Evolutionary conservation across 768 basidiomycete species (phyloP), one percentile per base, ranked within the genome.

Genomic region (Rhodotorula kratochvilovae): DNA sequence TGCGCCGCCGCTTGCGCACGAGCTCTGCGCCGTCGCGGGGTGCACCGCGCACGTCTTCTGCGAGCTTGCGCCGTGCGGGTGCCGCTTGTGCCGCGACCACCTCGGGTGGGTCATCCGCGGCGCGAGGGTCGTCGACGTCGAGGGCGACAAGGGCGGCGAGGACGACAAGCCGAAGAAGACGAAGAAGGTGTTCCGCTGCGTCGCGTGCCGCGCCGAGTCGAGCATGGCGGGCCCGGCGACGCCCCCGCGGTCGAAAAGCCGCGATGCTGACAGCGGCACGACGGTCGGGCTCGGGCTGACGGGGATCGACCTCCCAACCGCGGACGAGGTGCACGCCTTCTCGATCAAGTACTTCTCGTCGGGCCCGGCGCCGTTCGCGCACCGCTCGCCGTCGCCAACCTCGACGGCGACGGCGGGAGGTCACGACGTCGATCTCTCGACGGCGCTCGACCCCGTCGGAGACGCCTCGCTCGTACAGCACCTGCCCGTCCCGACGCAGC

Each of bases 341-440:
- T 67, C 65, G 61, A 71, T 71, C 57, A 61, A 67, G n/a, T 71
- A 71, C 60, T 63, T 71, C 46, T 63, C 61, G 19, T 11, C 29
- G 1, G 70, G 70, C 2, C 61, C 65, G 8, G 55, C 33, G 17
- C 63, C 54, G n/a, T 46, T 58, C 35, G 46, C 13, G 21, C 46
- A 27, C 51, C 36, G 33, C 31, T 17, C 60, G 43, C 25, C 17
- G 39, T 12, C n/a, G n/a, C n/a, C 42, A n/a, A 12, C 58, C 27
- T 2, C 42, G 39, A 4, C 42, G 5, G 36, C 16, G n/a, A n/a
- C 56, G 35, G 35, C 35, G 33, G 33, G 33, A 17, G 25, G 1
- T 17, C 19, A 45, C 31, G 27, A 45, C 36, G 17, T 29, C 45
- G 56, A 45, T 7, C 19, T 42, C 25, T 11, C 42, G 42, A 42